These are phyloP conservation scores for Fusarium nurragi DNA, from an alignment of 2,329 filamentous ascomycete species.

Conservation along the genomic window DNA sequence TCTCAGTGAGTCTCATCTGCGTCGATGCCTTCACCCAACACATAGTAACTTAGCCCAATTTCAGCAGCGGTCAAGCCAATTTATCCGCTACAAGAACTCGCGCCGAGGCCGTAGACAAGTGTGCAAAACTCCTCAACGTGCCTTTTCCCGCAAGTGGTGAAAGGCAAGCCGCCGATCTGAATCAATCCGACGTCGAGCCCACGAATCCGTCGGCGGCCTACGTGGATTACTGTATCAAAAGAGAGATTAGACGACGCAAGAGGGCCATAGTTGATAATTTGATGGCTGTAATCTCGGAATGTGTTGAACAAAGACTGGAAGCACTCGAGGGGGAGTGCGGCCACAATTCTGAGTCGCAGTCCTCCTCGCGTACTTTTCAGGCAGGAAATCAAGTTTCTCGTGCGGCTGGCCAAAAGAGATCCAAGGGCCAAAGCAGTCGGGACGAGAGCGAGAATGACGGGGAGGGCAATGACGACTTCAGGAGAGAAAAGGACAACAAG, in stretches of 20 bases:
- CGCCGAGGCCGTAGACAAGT: conserved; percentile 17
- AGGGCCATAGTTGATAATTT: conserved; percentile 21
- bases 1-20: conserved; percentile 20
- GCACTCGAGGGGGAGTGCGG: conserved; percentile 36
- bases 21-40: too few relatives aligned
- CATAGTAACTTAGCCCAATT: neutral
- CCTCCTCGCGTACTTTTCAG: conserved; percentile 30
- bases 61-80: conserved; percentile 28
- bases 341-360: conserved; percentile 14
- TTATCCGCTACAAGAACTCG: conserved; percentile 18
- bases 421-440: conserved; percentile 21
- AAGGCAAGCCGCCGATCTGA: conserved; percentile 39
- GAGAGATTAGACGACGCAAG: conserved; percentile 25
- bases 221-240: conserved; percentile 26
- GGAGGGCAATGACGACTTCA: conserved; percentile 44
- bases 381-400: conserved; percentile 8
- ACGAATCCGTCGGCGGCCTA: conserved; percentile 44
- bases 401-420: conserved; percentile 33
- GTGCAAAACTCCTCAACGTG: conserved; percentile 32
- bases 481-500: conserved; percentile 49
- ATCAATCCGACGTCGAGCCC: conserved; percentile 35
- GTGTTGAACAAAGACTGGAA: conserved; percentile 35
- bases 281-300: conserved; percentile 26
- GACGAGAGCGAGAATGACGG: conserved; percentile 44
- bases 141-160: conserved; percentile 19